phyloP scores from a whole-genome alignment of 2,329 filamentous ascomycete species.

The Tolypocladium cylindrosporum region DNA sequence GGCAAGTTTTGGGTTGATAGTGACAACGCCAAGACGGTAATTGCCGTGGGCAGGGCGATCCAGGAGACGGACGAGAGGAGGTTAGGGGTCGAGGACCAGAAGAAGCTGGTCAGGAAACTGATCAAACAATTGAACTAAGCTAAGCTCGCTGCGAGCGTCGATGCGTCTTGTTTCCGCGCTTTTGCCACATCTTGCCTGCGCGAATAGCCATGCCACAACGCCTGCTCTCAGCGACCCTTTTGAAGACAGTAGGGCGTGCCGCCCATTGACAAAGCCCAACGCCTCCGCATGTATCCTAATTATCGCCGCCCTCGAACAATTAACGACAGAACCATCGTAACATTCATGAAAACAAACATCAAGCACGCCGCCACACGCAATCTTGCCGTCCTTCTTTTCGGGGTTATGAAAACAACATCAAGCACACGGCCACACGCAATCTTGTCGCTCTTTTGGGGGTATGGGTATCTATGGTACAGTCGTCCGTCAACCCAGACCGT shows the following conservation, averaged over 20 bases:
- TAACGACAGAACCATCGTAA: background rate
- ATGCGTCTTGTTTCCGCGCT: background rate
- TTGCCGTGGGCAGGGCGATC: slow-evolving; percentile 71
- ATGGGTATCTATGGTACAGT: background rate
- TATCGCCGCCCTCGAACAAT: background rate
- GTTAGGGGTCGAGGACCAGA: slow-evolving; percentile 56
- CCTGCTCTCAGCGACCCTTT: background rate
- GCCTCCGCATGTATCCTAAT: background rate
- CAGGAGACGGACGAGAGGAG: slow-evolving; percentile 63
- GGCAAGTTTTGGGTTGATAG: slow-evolving; percentile 88
- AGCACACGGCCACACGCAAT: background rate
- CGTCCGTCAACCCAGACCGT: background rate
- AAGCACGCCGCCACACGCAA: too few species aligned
- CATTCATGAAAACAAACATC: too few species aligned
- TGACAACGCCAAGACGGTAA: slow-evolving; percentile 59
- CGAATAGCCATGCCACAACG: background rate
- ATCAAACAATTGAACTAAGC: slow-evolving; percentile 46
- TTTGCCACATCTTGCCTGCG: background rate
- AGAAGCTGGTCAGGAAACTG: slow-evolving; percentile 57
- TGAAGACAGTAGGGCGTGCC: background rate
- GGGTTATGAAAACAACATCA: too few species aligned
- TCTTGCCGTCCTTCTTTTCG: too few species aligned
- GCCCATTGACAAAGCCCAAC: background rate
- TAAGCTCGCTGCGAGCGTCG: background rate
- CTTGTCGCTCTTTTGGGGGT: background rate